Evolutionary conservation across 495 filamentous ascomycete genomes (phyloP).

Genomic region (Opeltia flavorubescens): DNA sequence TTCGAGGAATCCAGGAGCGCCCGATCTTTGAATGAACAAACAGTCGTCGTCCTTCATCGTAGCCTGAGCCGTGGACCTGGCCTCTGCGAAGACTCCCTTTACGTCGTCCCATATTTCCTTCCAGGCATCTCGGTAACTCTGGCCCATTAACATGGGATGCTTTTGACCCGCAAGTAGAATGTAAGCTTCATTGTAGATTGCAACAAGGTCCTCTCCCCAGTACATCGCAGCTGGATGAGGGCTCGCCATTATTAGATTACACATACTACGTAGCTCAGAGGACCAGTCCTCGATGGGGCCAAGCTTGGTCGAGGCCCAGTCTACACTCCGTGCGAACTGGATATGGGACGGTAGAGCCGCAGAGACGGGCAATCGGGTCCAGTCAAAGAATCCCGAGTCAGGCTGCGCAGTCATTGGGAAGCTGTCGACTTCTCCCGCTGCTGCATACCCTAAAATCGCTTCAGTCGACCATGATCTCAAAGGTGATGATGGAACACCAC

Average conservation of each 20-base stretch:
- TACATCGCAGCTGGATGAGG: conserved; percentile 62
- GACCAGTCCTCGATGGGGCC: conserved; percentile 54
- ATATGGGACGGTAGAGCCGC: conserved; percentile 46
- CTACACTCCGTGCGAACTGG: conserved; percentile 46
- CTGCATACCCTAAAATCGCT: conserved; percentile 18
- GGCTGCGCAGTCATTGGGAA: conserved; percentile 2
- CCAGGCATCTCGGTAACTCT: conserved; percentile 49
- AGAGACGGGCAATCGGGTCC: conserved; percentile 48
- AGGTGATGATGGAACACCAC: background rate
- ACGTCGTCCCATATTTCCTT: conserved; percentile 52
- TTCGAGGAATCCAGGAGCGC: conserved; percentile 35
- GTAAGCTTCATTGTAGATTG: conserved; percentile 66
- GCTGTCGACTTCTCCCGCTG: conserved; percentile 22
- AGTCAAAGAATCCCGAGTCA: conserved; percentile 40
- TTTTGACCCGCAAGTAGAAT: conserved; percentile 52
- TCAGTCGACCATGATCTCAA: conserved; percentile 11
- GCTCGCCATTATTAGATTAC: conserved; percentile 54
- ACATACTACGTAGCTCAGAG: conserved; percentile 47
- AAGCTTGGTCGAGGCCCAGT: conserved; percentile 50
- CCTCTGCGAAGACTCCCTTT: conserved; percentile 42
- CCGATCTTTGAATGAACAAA: conserved; percentile 44
- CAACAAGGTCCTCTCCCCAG: conserved; percentile 50
- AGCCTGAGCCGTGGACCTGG: conserved; percentile 44
- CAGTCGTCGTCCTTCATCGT: conserved; percentile 65
- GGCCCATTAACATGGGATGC: conserved; percentile 55